A percentile compares a stretch with the other conserved stretches of the same genome.
phyloP scores from a whole-genome alignment of 2,329 filamentous ascomycete species.

The Cordyceps javanica region DNA sequence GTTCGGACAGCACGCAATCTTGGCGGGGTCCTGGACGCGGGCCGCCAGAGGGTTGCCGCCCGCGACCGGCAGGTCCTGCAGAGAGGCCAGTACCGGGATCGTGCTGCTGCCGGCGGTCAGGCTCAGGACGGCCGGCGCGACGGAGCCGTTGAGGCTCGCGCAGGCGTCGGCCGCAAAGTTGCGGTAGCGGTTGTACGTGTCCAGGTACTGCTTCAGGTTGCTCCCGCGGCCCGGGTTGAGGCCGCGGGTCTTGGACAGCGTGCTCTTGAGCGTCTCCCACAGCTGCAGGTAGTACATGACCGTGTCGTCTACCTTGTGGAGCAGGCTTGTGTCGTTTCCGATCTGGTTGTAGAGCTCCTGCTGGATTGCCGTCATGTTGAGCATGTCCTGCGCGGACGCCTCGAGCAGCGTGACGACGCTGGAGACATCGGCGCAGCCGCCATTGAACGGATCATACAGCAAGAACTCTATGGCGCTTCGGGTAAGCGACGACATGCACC shows the following conservation, averaged over 20 bases:
- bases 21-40: constrained; percentile 28
- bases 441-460: constrained; percentile 29
- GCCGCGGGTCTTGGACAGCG: constrained; percentile 22
- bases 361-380: constrained; percentile 22
- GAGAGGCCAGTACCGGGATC: constrained; percentile 23
- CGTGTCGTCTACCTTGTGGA: constrained; percentile 20
- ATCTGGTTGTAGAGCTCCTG: constrained; percentile 22
- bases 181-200: constrained; percentile 25
- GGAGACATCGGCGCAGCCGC: constrained; percentile 28
- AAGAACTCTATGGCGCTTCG: constrained; percentile 28
- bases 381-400: constrained; percentile 22
- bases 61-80: constrained; percentile 24
- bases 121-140: constrained; percentile 27
- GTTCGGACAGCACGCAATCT: constrained; percentile 28
- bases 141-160: constrained; percentile 25
- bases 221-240: constrained; percentile 17
- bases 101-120: constrained; percentile 25
- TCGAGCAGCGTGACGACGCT: constrained; percentile 29
- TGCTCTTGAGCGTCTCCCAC: constrained; percentile 26
- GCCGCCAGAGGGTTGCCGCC: constrained; percentile 22
- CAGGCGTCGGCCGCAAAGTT: constrained; percentile 29
- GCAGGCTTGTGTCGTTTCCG: constrained; percentile 17
- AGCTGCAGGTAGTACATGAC: constrained; percentile 24
- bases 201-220: constrained; percentile 26
- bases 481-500: constrained; percentile 27